phyloP scores from a whole-genome alignment of 202 grass and related monocot species.

The Setaria viridis region DNA sequence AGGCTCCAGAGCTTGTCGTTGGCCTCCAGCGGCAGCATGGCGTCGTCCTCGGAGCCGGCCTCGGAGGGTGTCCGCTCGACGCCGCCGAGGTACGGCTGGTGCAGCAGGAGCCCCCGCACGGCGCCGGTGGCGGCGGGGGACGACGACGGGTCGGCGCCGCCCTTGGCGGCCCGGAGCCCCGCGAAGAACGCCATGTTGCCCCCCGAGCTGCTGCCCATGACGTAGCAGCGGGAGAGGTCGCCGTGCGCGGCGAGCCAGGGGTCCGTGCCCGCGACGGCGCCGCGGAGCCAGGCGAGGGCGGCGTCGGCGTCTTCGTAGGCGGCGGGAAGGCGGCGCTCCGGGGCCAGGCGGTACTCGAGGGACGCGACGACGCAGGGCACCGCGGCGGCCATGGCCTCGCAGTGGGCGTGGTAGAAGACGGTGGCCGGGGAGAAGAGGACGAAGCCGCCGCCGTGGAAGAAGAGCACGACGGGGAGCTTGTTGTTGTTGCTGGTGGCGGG shows the following conservation, averaged over 20 bases:
- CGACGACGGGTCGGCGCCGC: background rate
- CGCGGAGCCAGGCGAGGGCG: conserved; percentile 61
- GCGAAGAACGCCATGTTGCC: conserved; percentile 75
- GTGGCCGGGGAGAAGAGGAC: conserved; percentile 54
- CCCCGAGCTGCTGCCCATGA: conserved; percentile 85
- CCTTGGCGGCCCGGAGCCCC: conserved; percentile 24
- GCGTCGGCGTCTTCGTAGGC: conserved; percentile 74
- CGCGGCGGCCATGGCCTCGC: conserved; percentile 58
- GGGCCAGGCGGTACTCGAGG: conserved; percentile 75
- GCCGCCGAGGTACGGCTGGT: conserved; percentile 88
- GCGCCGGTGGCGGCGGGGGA: background rate
- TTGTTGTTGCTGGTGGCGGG: too few relatives aligned
- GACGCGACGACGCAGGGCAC: conserved; percentile 65
- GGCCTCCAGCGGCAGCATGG: conserved; percentile 58
- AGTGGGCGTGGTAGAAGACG: conserved; percentile 64
- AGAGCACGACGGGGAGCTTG: conserved; percentile 78
- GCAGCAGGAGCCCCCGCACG: conserved; percentile 53
- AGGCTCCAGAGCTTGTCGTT: conserved; percentile 76
- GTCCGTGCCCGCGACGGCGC: conserved; percentile 5
- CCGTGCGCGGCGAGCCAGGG: conserved; percentile 55
- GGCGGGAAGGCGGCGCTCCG: conserved; percentile 67
- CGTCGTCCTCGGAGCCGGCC: conserved; percentile 55
- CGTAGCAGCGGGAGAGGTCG: conserved; percentile 66
- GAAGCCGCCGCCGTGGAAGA: conserved; percentile 89
- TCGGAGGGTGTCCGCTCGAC: conserved; percentile 69